phyloP scores from a whole-genome alignment of 2,329 filamentous ascomycete genomes.

The Aspergillus sp. region DNA sequence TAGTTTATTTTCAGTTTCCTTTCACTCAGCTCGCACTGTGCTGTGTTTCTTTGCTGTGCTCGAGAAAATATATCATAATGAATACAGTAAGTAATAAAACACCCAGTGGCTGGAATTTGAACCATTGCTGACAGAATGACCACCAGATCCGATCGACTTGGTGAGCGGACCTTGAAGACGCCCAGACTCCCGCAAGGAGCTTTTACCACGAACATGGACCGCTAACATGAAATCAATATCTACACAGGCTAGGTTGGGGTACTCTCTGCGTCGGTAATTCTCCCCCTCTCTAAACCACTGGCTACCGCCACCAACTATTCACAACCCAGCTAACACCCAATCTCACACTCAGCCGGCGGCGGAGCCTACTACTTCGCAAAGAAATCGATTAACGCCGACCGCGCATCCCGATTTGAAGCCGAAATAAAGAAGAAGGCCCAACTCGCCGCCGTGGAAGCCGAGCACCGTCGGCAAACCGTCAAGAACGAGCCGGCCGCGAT shows the following conservation, averaged over 20 bases:
- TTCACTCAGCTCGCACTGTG: neutral
- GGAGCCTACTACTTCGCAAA: conserved; percentile 97
- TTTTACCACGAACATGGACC: neutral
- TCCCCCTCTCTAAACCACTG: neutral
- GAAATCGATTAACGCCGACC: conserved; percentile 87
- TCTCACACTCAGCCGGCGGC: conserved; percentile 65
- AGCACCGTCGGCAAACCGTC: conserved; percentile 33
- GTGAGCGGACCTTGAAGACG: conserved; percentile 40
- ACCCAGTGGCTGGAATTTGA: neutral
- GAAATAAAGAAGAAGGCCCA: conserved; percentile 60
- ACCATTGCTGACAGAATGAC: conserved; percentile 1
- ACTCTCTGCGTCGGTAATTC: conserved; percentile 75
- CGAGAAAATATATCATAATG: conserved; percentile 37
- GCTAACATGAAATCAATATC: conserved; percentile 8
- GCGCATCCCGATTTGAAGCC: conserved; percentile 68
- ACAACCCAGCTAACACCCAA: neutral
- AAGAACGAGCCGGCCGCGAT: conserved; percentile 7
- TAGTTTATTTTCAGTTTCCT: conserved; percentile 15
- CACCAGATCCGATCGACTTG: conserved; percentile 58
- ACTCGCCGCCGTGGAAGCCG: conserved; percentile 35
- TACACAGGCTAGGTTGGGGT: conserved; percentile 81
- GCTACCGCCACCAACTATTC: neutral
- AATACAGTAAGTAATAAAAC: conserved; percentile 49
- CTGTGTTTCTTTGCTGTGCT: neutral
- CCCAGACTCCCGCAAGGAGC: neutral